phyloP scores from a whole-genome alignment of 495 filamentous ascomycete species.

The Neurospora pannonica region DNA sequence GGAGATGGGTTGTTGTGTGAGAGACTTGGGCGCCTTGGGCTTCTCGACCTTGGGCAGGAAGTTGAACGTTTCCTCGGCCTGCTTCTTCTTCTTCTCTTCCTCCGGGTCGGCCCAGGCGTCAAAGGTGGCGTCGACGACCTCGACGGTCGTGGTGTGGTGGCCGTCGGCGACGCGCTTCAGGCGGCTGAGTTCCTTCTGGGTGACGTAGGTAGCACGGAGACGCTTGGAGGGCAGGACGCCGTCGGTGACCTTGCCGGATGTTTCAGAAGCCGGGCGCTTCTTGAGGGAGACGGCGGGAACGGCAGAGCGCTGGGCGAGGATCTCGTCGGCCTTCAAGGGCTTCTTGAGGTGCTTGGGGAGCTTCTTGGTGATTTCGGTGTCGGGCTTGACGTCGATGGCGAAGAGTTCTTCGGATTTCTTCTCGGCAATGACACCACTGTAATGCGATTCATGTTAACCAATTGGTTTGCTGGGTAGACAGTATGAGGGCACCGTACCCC shows the following conservation, averaged over 20 bases:
- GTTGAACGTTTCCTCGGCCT: conserved; percentile 36
- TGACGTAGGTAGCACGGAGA: conserved; percentile 63
- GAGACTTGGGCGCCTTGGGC: conserved; percentile 62
- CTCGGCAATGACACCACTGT: conserved; percentile 73
- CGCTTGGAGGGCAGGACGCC: conserved; percentile 70
- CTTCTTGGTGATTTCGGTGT: conserved; percentile 27
- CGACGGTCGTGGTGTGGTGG: conserved; percentile 46
- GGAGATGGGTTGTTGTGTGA: conserved; percentile 69
- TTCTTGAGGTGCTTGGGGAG: conserved; percentile 56
- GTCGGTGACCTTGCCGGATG: conserved; percentile 32
- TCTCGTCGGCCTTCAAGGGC: conserved; percentile 78
- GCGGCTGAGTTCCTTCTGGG: conserved; percentile 66
- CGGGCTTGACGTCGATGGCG: conserved; percentile 58
- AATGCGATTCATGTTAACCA: conserved; percentile 11
- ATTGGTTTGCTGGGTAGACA: not conserved
- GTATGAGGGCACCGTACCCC: conserved; percentile 48
- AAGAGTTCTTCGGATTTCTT: conserved; percentile 72
- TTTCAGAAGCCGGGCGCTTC: conserved; percentile 53
- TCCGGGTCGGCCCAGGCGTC: conserved; percentile 67
- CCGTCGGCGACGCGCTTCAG: conserved; percentile 70
- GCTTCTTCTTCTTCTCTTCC: conserved; percentile 32
- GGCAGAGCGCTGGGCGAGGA: conserved; percentile 73
- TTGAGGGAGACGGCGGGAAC: conserved; percentile 64
- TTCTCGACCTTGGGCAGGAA: conserved; percentile 55
- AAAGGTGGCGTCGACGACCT: conserved; percentile 47